A percentile compares a stretch with the other conserved stretches of the same genome.
These are phyloP conservation scores for Torrubiellomyces zombiae DNA, from an alignment of 2,329 filamentous ascomycete genomes.

Conservation along the genomic window DNA sequence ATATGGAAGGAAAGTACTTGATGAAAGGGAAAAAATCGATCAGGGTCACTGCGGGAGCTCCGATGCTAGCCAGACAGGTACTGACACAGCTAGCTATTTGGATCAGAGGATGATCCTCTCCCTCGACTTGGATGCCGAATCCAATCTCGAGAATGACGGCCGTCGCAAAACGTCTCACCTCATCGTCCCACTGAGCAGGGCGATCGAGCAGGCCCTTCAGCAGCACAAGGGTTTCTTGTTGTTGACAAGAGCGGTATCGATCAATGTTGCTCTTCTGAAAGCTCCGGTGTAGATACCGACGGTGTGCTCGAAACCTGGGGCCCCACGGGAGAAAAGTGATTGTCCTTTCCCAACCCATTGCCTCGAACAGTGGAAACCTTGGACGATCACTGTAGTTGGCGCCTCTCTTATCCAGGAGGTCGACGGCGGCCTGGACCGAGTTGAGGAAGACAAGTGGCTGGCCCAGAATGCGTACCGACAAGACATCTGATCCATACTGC, in stretches of 20 bases:
- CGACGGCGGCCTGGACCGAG: conserved; percentile 21
- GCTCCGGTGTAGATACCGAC: conserved; percentile 24
- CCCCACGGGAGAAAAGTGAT: conserved; percentile 27
- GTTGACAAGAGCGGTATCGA: conserved; percentile 17
- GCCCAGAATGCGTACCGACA: conserved; percentile 17
- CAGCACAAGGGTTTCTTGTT: conserved; percentile 15
- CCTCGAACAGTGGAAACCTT: conserved; percentile 24
- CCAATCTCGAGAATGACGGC: conserved; percentile 25
- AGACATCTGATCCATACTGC: conserved; percentile 32
- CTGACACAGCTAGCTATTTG: conserved; percentile 17
- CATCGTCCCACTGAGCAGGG: conserved; percentile 19
- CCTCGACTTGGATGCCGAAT: conserved; percentile 22
- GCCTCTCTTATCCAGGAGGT: conserved; percentile 27
- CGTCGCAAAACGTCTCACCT: conserved; percentile 20
- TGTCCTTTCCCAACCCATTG: conserved; percentile 29
- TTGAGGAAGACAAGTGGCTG: conserved; percentile 25
- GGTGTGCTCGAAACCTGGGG: conserved; percentile 24
- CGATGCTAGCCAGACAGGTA: conserved; percentile 13
- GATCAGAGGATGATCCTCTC: conserved; percentile 22
- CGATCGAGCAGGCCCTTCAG: conserved; percentile 13
- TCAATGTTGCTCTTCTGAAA: conserved; percentile 22
- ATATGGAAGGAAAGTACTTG: conserved; percentile 22
- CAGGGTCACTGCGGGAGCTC: conserved; percentile 17
- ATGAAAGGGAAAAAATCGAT: conserved; percentile 32
- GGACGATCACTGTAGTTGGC: conserved; percentile 27